A percentile compares a stretch with the other conserved stretches of the same genome.
These are phyloP conservation scores for Fusarium cyanostomum DNA, from an alignment of 2,329 filamentous ascomycete species.

Conservation along the genomic window DNA sequence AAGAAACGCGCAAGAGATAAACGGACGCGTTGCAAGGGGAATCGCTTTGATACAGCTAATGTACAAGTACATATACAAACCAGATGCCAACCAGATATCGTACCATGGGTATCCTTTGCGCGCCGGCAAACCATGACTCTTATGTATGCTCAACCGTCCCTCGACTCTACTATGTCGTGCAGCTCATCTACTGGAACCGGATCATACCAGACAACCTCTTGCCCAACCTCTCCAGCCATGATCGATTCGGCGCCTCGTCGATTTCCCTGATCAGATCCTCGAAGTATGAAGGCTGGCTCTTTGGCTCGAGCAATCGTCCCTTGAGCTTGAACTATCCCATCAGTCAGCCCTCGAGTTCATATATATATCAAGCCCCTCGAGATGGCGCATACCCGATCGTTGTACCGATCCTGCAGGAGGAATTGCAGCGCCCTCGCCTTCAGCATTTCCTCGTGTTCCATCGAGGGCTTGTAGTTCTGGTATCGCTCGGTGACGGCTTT, in stretches of 20 bases:
- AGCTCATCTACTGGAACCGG: conserved; percentile 58
- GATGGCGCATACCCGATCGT: conserved; percentile 56
- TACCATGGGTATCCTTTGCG: conserved; percentile 33
- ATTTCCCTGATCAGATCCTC: conserved; percentile 68
- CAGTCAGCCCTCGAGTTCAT: conserved; percentile 12
- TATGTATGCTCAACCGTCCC: not conserved
- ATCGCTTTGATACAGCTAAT: conserved; percentile 40
- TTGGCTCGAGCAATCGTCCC: conserved; percentile 64
- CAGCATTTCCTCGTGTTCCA: conserved; percentile 60
- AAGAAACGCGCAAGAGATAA: conserved; percentile 16
- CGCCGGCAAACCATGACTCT: conserved; percentile 18
- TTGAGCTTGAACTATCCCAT: conserved; percentile 50
- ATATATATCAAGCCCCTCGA: not conserved
- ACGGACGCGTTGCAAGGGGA: conserved; percentile 5
- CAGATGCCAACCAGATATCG: conserved; percentile 23
- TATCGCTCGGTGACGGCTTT: conserved; percentile 50
- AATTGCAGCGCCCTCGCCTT: conserved; percentile 69
- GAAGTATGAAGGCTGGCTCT: conserved; percentile 73
- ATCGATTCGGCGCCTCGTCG: conserved; percentile 68
- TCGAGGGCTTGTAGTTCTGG: conserved; percentile 44
- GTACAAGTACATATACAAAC: conserved; percentile 42
- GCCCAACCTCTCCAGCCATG: conserved; percentile 60
- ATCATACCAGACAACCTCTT: conserved; percentile 69
- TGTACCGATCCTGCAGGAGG: conserved; percentile 68
- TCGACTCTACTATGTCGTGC: not conserved